These are phyloP conservation scores for Fusarium siculi DNA, from an alignment of 2,329 filamentous ascomycete species.

Conservation along the genomic window DNA sequence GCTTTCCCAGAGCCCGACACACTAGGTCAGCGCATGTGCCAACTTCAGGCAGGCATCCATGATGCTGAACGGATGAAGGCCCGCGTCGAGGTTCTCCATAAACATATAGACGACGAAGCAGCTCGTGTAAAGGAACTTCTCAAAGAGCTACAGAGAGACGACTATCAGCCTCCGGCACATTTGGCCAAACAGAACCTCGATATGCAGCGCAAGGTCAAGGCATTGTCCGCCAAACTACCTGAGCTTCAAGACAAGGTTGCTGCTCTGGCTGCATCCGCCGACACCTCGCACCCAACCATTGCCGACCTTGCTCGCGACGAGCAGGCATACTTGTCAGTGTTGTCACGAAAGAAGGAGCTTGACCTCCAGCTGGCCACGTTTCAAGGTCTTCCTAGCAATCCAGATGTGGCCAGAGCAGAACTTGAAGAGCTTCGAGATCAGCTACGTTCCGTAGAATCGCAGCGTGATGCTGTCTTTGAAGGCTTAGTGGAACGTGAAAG, in stretches of 20 bases:
- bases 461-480: slow-evolving; percentile 81
- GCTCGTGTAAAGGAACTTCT: slow-evolving; percentile 53
- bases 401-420: slow-evolving; percentile 74
- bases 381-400: slow-evolving; percentile 77
- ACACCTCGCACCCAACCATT: slow-evolving; percentile 59
- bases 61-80: slow-evolving; percentile 66
- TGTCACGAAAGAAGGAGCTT: slow-evolving; percentile 67
- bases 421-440: slow-evolving; percentile 74
- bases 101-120: slow-evolving; percentile 64
- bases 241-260: slow-evolving; percentile 67
- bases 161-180: slow-evolving; percentile 65
- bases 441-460: slow-evolving; percentile 68
- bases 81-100: slow-evolving; percentile 66
- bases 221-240: slow-evolving; percentile 71
- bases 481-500: slow-evolving; percentile 72
- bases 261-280: slow-evolving; percentile 50
- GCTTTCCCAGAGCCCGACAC: slow-evolving; percentile 59
- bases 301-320: slow-evolving; percentile 69
- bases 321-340: slow-evolving; percentile 65
- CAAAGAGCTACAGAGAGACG: slow-evolving; percentile 54
- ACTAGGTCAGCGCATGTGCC: slow-evolving; percentile 64
- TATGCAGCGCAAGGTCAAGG: slow-evolving; percentile 75
- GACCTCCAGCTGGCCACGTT: slow-evolving; percentile 73
- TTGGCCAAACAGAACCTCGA: slow-evolving; percentile 79
- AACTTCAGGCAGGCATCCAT: slow-evolving; percentile 64